Base-by-base conservation (phyloP, 2,329 filamentous ascomycete genomes). In the Triangularia verruculosa region DNA sequence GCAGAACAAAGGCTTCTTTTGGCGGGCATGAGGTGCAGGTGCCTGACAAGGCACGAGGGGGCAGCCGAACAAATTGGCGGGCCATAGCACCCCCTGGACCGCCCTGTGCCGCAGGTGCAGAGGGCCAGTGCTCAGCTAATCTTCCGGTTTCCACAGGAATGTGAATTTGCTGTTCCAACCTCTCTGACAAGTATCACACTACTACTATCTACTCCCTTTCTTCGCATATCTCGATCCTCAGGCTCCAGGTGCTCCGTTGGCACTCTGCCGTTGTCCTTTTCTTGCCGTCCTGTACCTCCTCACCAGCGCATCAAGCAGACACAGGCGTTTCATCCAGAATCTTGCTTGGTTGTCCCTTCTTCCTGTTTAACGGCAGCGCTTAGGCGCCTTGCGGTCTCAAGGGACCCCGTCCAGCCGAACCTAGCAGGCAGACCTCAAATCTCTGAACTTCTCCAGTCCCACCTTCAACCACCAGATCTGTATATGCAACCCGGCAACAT, bases 381-480 rank as follows among this genome's bases (percentile, higher is more conserved):
- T 70, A 68, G 85, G 83, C 67, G 84, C 81, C 85, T 43, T 59
- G 51, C 39, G 85, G 70, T 63, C 64, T 69, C 59, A 61, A 59
- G 57, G 56, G 53, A 51, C 57, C 57, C 39, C 61, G 34, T 60
- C 64, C 66, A 66, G 57, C 63, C 59, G 51, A 61, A 30, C 58
- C n/a, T n/a, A n/a, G n/a, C 43, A 25, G 34, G 53, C 51, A 54
- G 28, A 60, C 67, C 64, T 64, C 63, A 59, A 67, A 62, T 60
- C 54, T 66, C 61, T 63, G 53, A 61, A 54, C 60, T 28, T 27
- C 39, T 28, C 5, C 47, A 68, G 52, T 65, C 61, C 60, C 64
- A 60, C 63, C 64, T 61, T 52, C 68, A 63, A 61, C 62, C 66
- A 63, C 64, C 62, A 57, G 56, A 66, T 43, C 59, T 34, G 34